phyloP scores from a whole-genome alignment of 2,329 filamentous ascomycete species.

The Lasiodiplodia hormozganensis region DNA sequence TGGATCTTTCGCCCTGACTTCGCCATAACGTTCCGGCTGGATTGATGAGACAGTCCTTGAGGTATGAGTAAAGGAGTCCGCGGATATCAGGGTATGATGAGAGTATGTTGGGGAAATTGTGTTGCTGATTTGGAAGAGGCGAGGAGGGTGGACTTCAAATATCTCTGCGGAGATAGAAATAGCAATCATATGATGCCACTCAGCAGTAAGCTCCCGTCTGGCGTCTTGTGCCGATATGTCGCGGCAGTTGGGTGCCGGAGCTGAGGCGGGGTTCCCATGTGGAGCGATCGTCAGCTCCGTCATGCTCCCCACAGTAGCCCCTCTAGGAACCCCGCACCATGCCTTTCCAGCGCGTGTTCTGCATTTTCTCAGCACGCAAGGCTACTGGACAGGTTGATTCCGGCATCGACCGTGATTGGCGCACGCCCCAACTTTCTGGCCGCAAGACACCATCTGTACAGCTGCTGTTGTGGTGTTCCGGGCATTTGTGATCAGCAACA shows the following conservation, averaged over 20 bases:
- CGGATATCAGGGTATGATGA: not conserved
- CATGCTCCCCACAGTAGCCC: constrained; percentile 26
- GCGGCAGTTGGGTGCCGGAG: constrained; percentile 25
- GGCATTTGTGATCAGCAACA: not conserved
- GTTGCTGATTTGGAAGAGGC: not conserved
- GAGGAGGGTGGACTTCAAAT: constrained; percentile 7
- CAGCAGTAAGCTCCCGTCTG: constrained; percentile 7
- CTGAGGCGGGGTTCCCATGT: constrained; percentile 22
- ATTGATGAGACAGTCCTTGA: not conserved
- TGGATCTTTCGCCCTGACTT: constrained; percentile 24
- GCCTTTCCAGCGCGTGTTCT: constrained; percentile 7
- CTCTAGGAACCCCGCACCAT: constrained; percentile 21
- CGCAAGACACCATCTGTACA: not conserved
- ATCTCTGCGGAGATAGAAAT: constrained; percentile 16
- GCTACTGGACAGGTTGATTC: not conserved
- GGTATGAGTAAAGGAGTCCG: not conserved
- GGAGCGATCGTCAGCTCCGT: constrained; percentile 27
- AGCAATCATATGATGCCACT: constrained; percentile 8
- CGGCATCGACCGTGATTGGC: not conserved
- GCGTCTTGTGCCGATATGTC: constrained; percentile 5
- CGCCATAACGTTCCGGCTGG: constrained; percentile 10
- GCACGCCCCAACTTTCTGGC: not conserved
- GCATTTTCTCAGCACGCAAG: constrained; percentile 3
- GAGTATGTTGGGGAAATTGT: not conserved
- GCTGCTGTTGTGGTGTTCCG: not conserved